Evolutionary conservation across 192 early-diverging fungal genomes (phyloP), one percentile per base, ranked within the genome.

Genomic region (Martensiomyces pterosporus): DNA sequence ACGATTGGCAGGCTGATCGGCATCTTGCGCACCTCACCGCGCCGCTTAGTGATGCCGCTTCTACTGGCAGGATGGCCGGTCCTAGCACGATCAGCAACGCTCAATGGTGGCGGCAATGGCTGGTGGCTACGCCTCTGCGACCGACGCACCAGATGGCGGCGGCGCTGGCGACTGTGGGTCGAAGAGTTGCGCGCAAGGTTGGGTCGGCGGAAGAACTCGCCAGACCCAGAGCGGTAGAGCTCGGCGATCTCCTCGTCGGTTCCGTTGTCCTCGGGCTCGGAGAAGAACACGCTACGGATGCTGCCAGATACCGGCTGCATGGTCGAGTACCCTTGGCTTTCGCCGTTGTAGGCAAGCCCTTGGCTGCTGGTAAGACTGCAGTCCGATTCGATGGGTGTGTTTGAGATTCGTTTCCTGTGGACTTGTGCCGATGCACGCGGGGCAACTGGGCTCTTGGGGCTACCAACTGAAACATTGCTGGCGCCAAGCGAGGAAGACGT

Each of bases 1-100:
- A 73, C 62, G 24, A 73, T 73, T 0, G 69, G 69, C 39, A 60
- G 54, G 18, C 69, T 57, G 39, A 73, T 73, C 1, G 46, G 52
- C 0, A 56, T n/a, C 39, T 47, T 51, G 16, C 49, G 48, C 15
- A 52, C 16, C 9, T 56, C 54, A 2, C 29, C 41, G 1, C 51
- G 43, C 5, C 33, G 50, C 21, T 33, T 47, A 34, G 32, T 33
- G 10, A 34, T 52, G 23, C n/a, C n/a, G n/a, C n/a, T n/a, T n/a
- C n/a, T n/a, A n/a, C n/a, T n/a, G n/a, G n/a, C n/a, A n/a, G n/a
- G n/a, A n/a, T n/a, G n/a, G n/a, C n/a, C n/a, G n/a, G n/a, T n/a
- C n/a, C n/a, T n/a, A n/a, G n/a, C n/a, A n/a, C n/a, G n/a, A n/a
- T n/a, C n/a, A n/a, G n/a, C n/a, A n/a, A n/a, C n/a, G n/a, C n/a